phyloP scores from a whole-genome alignment of 768 basidiomycete genomes.

The Favolaschia claudopus region DNA sequence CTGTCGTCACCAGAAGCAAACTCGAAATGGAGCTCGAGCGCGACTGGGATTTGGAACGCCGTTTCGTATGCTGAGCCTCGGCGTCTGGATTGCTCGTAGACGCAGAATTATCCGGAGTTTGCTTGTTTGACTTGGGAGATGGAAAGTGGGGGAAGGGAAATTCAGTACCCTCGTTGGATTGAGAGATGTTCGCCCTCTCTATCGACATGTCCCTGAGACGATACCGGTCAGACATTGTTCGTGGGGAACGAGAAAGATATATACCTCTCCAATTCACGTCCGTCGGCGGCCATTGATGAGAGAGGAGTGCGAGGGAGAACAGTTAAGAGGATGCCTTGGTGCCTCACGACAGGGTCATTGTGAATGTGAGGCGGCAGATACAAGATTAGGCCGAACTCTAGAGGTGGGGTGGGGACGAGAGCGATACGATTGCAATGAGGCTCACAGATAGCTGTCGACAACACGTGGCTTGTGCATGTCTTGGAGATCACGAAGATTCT shows the following conservation, averaged over 20 bases:
- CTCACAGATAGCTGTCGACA: conserved; percentile 8
- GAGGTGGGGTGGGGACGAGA: not conserved
- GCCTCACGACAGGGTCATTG: conserved; percentile 20
- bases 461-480: conserved; percentile 18
- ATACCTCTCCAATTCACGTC: not conserved
- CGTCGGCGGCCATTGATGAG: conserved; percentile 11
- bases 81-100: conserved; percentile 4
- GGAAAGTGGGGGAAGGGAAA: conserved; percentile 4
- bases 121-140: conserved; percentile 1
- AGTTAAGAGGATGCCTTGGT: not conserved
- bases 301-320: not conserved
- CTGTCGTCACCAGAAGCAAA: conserved; percentile 21
- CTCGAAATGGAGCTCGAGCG: conserved; percentile 22
- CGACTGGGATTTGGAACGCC: conserved; percentile 17
- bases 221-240: not conserved
- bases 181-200: too few species aligned
- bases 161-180: not conserved
- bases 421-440: conserved; percentile 21
- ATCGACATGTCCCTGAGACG: not conserved
- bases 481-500: conserved; percentile 15
- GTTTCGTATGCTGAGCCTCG: conserved; percentile 3
- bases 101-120: conserved; percentile 9
- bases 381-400: conserved; percentile 10
- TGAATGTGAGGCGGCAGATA: conserved; percentile 2
- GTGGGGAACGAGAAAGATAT: not conserved